Conservation (phyloP, 2,329 filamentous ascomycete genomes). For the Phialophora verrucosa region DNA sequence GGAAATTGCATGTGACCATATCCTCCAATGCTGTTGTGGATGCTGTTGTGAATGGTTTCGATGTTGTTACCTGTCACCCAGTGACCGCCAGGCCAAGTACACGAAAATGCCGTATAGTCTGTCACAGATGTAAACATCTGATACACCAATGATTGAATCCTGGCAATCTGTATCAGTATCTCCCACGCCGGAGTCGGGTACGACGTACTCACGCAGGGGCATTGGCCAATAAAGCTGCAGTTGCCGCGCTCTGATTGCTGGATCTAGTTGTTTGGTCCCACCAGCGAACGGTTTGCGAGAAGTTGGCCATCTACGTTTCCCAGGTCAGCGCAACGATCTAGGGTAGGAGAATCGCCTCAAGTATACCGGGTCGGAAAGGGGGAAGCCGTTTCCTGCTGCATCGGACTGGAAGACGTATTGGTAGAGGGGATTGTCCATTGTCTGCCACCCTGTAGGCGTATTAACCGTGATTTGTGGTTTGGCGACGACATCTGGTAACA, state of each 20-base stretch:
- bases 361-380: conserved; percentile 31
- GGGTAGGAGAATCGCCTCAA: too few species aligned
- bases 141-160: conserved; percentile 39
- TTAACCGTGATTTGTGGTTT: conserved; percentile 50
- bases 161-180: conserved; percentile 17
- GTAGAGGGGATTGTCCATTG: conserved; percentile 55
- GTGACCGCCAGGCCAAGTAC: conserved; percentile 27
- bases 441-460: conserved; percentile 48
- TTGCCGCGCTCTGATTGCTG: conserved; percentile 36
- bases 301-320: conserved; percentile 28
- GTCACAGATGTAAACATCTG: conserved; percentile 40
- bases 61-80: conserved; percentile 40
- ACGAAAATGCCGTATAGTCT: conserved; percentile 42
- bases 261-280: conserved; percentile 27
- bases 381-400: conserved; percentile 38
- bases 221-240: conserved; percentile 31
- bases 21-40: conserved; percentile 62
- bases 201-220: conserved; percentile 30
- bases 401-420: conserved; percentile 46
- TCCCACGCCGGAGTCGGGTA: not conserved
- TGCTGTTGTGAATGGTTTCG: conserved; percentile 55
- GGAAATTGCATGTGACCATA: conserved; percentile 71
- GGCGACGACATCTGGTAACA: conserved; percentile 47
- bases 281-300: conserved; percentile 34
- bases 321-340: conserved; percentile 2